Evolutionary conservation across 2,329 filamentous ascomycete genomes (phyloP).

Genomic region (Mycogone perniciosa): DNA sequence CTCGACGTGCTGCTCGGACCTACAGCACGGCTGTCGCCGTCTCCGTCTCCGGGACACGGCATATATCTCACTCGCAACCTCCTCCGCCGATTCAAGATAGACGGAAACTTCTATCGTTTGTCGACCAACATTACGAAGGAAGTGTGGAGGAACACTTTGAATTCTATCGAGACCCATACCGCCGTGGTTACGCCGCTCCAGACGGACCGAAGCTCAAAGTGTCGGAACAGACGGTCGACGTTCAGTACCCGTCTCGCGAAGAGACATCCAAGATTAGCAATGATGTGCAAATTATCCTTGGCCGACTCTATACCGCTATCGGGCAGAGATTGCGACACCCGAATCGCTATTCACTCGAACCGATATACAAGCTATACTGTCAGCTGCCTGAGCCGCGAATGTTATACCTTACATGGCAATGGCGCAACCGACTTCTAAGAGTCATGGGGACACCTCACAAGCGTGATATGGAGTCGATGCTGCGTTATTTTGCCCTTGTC

Average conservation of each 20-base stretch:
- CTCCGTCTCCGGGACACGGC: slow-evolving; percentile 14
- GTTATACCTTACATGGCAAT: slow-evolving; percentile 40
- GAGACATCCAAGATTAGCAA: slow-evolving; percentile 32
- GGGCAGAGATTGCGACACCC: slow-evolving; percentile 37
- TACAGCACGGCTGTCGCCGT: slow-evolving; percentile 24
- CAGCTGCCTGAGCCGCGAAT: slow-evolving; percentile 47
- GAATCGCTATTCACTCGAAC: slow-evolving; percentile 33
- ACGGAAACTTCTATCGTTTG: slow-evolving; percentile 45
- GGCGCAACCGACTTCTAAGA: slow-evolving; percentile 59
- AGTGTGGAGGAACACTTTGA: slow-evolving; percentile 49
- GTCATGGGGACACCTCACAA: slow-evolving; percentile 59
- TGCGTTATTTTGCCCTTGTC: slow-evolving; percentile 75
- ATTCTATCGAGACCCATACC: slow-evolving; percentile 46
- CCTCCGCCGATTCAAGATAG: slow-evolving; percentile 20
- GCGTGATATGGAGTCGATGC: slow-evolving; percentile 56
- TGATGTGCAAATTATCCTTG: slow-evolving; percentile 30
- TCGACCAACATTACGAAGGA: slow-evolving; percentile 43
- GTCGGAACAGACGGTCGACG: slow-evolving; percentile 45
- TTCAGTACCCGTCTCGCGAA: slow-evolving; percentile 38
- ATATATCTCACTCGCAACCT: slow-evolving; percentile 8
- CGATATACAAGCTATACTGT: slow-evolving; percentile 44
- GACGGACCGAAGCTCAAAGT: slow-evolving; percentile 43
- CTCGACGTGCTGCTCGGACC: slow-evolving; percentile 11
- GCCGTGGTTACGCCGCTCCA: slow-evolving; percentile 46
- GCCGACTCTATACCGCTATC: slow-evolving; percentile 36